Percentiles rank a stretch among this genome's conserved stretches.
Conservation (phyloP, 1,284 basidiomycete genomes). For the Mycena sp. region DNA sequence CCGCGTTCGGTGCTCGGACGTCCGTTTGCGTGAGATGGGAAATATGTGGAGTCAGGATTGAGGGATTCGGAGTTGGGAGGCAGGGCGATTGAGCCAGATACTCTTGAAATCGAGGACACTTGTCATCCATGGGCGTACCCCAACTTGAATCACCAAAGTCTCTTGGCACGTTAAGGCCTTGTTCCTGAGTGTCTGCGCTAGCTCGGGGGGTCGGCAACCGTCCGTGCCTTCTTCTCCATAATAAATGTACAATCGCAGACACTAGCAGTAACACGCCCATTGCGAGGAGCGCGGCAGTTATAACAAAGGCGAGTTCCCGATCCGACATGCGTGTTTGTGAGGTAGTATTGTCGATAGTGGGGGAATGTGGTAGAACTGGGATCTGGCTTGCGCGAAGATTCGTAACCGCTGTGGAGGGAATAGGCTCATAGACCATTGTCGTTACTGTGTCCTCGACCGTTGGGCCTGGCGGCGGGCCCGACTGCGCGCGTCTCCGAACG, state of each 20-base stretch:
- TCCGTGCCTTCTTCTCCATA: slow-evolving; percentile 26
- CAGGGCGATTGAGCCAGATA: not conserved
- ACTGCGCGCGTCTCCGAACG: slow-evolving; percentile 20
- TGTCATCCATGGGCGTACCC: slow-evolving; percentile 24
- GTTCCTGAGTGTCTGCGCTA: slow-evolving; percentile 24
- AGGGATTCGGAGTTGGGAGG: not conserved
- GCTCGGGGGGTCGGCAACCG: not conserved
- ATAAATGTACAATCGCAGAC: slow-evolving; percentile 15
- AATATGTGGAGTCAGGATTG: slow-evolving; percentile 14
- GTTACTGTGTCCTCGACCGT: slow-evolving; percentile 24
- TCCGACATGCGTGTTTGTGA: slow-evolving; percentile 28
- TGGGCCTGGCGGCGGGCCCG: not conserved
- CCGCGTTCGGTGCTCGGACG: slow-evolving; percentile 22
- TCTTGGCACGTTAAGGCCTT: slow-evolving; percentile 18
- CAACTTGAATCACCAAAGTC: slow-evolving; percentile 32
- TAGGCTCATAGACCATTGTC: slow-evolving; percentile 20
- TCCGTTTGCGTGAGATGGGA: slow-evolving; percentile 13
- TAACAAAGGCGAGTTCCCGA: slow-evolving; percentile 32
- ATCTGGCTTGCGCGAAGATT: slow-evolving; percentile 33
- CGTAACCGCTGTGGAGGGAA: slow-evolving; percentile 18
- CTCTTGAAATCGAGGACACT: slow-evolving; percentile 20
- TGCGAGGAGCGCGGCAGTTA: slow-evolving; percentile 31
- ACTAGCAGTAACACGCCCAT: slow-evolving; percentile 27
- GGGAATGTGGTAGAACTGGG: slow-evolving; percentile 28
- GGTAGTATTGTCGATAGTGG: slow-evolving; percentile 34